These are phyloP conservation scores for Fraxinus floribunda DNA, from an alignment of 305 asterid genomes.

Conservation along the genomic window DNA sequence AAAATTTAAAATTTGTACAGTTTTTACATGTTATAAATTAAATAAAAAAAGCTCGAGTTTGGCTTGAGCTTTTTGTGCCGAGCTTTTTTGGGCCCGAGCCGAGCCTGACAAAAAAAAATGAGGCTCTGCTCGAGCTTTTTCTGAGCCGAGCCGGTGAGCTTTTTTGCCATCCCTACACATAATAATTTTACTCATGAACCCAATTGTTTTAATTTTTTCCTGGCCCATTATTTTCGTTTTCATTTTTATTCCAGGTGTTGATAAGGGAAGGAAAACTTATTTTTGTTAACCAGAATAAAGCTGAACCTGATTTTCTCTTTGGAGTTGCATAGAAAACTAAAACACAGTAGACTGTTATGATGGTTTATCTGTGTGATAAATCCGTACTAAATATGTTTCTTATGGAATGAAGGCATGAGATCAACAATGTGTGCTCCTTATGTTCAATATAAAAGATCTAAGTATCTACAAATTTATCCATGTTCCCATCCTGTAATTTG, in stretches of 20 bases:
- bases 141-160: too few relatives aligned
- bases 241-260: neutral
- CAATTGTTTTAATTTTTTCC: neutral
- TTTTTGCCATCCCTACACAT: too few relatives aligned
- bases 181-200: neutral
- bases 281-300: neutral
- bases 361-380: neutral
- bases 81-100: too few relatives aligned
- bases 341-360: neutral
- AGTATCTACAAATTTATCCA: neutral
- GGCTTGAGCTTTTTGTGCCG: too few relatives aligned
- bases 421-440: neutral
- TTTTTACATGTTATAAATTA: too few relatives aligned
- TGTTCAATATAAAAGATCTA: neutral
- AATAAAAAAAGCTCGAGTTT: too few relatives aligned
- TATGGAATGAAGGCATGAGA: neutral
- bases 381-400: neutral
- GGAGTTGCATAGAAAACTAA: neutral
- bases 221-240: neutral
- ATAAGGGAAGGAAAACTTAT: neutral
- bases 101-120: too few relatives aligned
- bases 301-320: neutral
- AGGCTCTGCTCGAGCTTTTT: too few relatives aligned
- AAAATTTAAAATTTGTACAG: too few relatives aligned
- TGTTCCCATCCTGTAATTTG: neutral